Percentiles rank a stretch among this genome's conserved stretches.
Evolutionary conservation across 2,329 filamentous ascomycete genomes (phyloP).

Genomic region (Colletotrichum sp.): DNA sequence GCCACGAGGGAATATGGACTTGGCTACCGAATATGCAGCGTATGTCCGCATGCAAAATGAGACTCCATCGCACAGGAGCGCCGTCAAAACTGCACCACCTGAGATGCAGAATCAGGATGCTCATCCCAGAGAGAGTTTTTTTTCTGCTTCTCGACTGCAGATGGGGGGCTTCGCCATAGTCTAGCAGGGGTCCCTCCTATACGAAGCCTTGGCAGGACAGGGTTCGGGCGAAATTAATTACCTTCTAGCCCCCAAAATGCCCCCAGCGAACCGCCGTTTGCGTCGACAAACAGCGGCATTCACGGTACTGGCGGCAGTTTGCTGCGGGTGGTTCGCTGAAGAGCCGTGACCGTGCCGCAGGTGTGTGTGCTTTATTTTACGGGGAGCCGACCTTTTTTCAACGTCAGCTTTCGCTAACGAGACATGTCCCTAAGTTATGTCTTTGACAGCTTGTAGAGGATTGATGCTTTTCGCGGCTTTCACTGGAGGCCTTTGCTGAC

Average conservation of each 20-base stretch:
- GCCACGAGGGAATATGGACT: slow-evolving; percentile 7
- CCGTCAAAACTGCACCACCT: not conserved
- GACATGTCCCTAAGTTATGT: rapidly evolving
- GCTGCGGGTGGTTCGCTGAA: not conserved
- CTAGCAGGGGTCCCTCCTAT: not conserved
- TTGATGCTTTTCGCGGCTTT: rapidly evolving
- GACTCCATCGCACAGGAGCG: not conserved
- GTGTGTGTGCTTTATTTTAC: not conserved
- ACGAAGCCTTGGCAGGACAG: slow-evolving; percentile 1
- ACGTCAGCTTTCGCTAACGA: not conserved
- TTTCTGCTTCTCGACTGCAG: not conserved
- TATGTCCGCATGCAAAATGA: not conserved
- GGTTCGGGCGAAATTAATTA: not conserved
- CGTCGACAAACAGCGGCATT: not conserved
- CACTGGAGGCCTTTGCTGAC: not conserved
- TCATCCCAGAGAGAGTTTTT: not conserved
- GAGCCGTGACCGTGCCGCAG: not conserved
- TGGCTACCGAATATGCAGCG: not conserved
- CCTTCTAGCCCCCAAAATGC: not conserved
- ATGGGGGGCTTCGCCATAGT: not conserved
- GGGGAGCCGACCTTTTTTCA: not conserved
- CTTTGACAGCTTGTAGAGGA: not conserved
- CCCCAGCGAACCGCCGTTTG: not conserved
- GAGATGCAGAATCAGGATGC: not conserved
- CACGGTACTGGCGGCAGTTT: not conserved